Conservation (phyloP, 148 eudicot species). For the Fagopyrum esculentum region DNA sequence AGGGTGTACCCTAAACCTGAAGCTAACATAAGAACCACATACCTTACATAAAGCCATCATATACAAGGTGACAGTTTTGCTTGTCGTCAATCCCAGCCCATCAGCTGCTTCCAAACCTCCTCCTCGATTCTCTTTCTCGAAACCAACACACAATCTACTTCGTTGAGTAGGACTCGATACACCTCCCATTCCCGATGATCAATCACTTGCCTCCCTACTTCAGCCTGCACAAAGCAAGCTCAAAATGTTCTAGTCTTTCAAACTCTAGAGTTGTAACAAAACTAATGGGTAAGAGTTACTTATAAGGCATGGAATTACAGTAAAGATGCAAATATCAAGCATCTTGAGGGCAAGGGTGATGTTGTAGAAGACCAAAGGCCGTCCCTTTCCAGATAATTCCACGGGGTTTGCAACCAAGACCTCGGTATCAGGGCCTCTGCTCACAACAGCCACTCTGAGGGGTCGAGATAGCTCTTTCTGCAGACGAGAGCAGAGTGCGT, state of each 20-base stretch:
- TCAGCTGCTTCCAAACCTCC: conserved; percentile 36
- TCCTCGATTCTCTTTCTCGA: conserved; percentile 39
- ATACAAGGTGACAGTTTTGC: not conserved
- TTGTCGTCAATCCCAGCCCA: conserved; percentile 38
- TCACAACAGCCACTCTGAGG: conserved; percentile 44
- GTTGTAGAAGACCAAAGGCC: conserved; percentile 54
- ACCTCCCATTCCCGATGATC: conserved; percentile 60
- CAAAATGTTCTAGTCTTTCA: not conserved
- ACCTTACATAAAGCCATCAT: not conserved
- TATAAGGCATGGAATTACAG: conserved; percentile 26
- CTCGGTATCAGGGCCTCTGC: conserved; percentile 64
- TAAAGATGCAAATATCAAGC: conserved; percentile 45
- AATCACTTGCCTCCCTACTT: conserved; percentile 42
- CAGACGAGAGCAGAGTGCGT: conserved; percentile 38
- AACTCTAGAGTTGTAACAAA: not conserved
- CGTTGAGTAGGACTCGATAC: conserved; percentile 47
- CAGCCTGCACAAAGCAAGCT: conserved; percentile 29
- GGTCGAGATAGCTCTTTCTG: conserved; percentile 40
- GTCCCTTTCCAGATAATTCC: conserved; percentile 57
- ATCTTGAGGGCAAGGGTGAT: conserved; percentile 54
- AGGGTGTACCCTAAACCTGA: not conserved
- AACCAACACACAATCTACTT: conserved; percentile 32
- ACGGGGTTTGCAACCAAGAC: conserved; percentile 56
- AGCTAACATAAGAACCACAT: not conserved
- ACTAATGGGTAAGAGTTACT: not conserved